phyloP scores from a whole-genome alignment of 2,329 filamentous ascomycete genomes.

The Verticillium nubilum region DNA sequence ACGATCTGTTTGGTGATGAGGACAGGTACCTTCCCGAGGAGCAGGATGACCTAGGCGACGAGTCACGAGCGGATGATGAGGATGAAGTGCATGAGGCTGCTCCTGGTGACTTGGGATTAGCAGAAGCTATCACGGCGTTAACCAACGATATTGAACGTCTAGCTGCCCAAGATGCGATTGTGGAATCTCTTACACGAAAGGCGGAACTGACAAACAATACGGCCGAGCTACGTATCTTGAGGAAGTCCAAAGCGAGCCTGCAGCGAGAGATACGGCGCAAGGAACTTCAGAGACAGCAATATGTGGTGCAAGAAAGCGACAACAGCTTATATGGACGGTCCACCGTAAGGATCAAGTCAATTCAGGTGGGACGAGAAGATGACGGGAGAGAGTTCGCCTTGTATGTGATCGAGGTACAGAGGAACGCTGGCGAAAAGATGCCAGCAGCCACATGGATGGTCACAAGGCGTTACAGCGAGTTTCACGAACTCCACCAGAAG shows the following conservation, averaged over 20 bases:
- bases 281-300: slow-evolving; percentile 93
- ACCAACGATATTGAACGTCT: slow-evolving; percentile 88
- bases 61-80: slow-evolving; percentile 52
- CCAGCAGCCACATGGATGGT: slow-evolving; percentile 92
- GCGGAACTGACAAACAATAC: slow-evolving; percentile 97
- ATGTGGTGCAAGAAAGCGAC: slow-evolving; percentile 95
- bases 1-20: slow-evolving; percentile 89
- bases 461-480: slow-evolving; percentile 92
- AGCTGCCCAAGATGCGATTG: slow-evolving; percentile 78
- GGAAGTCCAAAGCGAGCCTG: slow-evolving; percentile 89
- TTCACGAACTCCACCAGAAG: slow-evolving; percentile 89
- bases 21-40: slow-evolving; percentile 82
- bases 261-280: slow-evolving; percentile 90
- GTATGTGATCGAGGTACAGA: slow-evolving; percentile 87
- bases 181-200: slow-evolving; percentile 87
- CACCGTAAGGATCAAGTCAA: slow-evolving; percentile 82
- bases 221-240: slow-evolving; percentile 83
- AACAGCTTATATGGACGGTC: slow-evolving; percentile 94
- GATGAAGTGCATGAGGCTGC: slow-evolving; percentile 92
- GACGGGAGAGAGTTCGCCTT: slow-evolving; percentile 91
- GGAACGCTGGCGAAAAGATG: slow-evolving; percentile 91
- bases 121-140: slow-evolving; percentile 86
- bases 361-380: slow-evolving; percentile 86
- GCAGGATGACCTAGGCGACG: slow-evolving; percentile 63
- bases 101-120: slow-evolving; percentile 86